Evolutionary conservation across 2,329 filamentous ascomycete species (phyloP).

Genomic region (Neonectria neomacrospora): DNA sequence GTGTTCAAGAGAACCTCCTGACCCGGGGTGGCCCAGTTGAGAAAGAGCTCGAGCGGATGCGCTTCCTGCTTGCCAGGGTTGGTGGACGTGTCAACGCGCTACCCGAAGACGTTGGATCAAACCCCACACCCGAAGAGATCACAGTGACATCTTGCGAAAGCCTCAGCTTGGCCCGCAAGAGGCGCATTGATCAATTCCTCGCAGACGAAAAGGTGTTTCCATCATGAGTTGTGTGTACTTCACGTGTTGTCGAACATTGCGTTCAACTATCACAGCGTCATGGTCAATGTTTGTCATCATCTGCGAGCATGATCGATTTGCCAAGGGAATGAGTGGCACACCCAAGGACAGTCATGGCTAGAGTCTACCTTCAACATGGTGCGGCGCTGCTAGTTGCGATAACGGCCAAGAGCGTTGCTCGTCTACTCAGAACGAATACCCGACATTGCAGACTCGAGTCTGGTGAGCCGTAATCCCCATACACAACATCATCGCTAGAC

Average conservation of each 20-base stretch:
- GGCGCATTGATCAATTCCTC: constrained; percentile 43
- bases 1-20: constrained; percentile 73
- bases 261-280: background rate
- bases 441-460: background rate
- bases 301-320: background rate
- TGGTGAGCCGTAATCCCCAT: background rate
- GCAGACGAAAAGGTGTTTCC: constrained; percentile 41
- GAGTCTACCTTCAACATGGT: background rate
- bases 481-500: constrained; percentile 6
- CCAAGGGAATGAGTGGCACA: background rate
- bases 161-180: constrained; percentile 36
- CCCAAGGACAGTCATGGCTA: background rate
- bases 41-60: constrained; percentile 73
- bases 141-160: constrained; percentile 21
- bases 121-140: constrained; percentile 17
- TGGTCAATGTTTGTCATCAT: background rate
- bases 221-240: constrained; percentile 21
- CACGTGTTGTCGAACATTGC: background rate
- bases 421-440: background rate
- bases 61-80: constrained; percentile 70
- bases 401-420: background rate
- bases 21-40: constrained; percentile 73
- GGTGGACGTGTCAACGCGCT: constrained; percentile 59
- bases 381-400: background rate
- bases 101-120: constrained; percentile 21